These are phyloP conservation scores for Gaertneriomyces semiglobifer DNA, from an alignment of 192 early-diverging fungal genomes.

Conservation along the genomic window DNA sequence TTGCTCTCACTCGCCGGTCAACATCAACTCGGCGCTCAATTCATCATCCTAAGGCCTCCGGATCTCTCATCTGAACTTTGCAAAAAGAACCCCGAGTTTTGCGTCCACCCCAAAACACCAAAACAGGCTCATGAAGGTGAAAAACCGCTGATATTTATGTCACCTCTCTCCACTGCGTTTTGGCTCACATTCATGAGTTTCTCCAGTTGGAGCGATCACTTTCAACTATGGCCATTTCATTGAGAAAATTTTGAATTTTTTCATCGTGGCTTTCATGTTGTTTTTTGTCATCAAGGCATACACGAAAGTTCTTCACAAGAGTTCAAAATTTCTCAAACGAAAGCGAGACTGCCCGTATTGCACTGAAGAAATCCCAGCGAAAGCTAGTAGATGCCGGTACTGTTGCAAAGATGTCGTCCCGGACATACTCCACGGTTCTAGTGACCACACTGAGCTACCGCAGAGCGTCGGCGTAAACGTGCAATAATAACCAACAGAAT, in stretches of 20 bases:
- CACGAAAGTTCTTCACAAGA: constrained; percentile 3
- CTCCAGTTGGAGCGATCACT: constrained; percentile 26
- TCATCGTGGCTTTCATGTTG: constrained; percentile 54
- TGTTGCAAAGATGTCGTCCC: constrained; percentile 17
- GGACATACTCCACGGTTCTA: neutral
- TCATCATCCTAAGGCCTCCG: neutral
- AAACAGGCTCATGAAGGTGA: constrained; percentile 26
- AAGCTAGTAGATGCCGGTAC: constrained; percentile 38
- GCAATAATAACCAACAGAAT: too few relatives aligned
- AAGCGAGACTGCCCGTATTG: constrained; percentile 31
- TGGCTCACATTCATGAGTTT: neutral
- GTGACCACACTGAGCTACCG: too few relatives aligned
- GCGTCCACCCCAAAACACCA: constrained; percentile 14
- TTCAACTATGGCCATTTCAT: constrained; percentile 52
- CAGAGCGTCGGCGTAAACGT: too few relatives aligned
- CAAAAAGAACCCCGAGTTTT: constrained; percentile 3
- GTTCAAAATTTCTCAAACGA: constrained; percentile 18
- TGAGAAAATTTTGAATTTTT: constrained; percentile 59
- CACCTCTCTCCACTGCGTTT: too few relatives aligned
- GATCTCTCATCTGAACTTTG: neutral
- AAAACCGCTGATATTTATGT: neutral
- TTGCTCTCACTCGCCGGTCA: constrained; percentile 33
- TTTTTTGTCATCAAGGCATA: constrained; percentile 58
- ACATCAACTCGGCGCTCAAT: neutral
- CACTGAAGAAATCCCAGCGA: constrained; percentile 28